These are phyloP conservation scores for Kalmanozyma brasiliensis DNA, from an alignment of 1,284 basidiomycete genomes.

Conservation along the genomic window DNA sequence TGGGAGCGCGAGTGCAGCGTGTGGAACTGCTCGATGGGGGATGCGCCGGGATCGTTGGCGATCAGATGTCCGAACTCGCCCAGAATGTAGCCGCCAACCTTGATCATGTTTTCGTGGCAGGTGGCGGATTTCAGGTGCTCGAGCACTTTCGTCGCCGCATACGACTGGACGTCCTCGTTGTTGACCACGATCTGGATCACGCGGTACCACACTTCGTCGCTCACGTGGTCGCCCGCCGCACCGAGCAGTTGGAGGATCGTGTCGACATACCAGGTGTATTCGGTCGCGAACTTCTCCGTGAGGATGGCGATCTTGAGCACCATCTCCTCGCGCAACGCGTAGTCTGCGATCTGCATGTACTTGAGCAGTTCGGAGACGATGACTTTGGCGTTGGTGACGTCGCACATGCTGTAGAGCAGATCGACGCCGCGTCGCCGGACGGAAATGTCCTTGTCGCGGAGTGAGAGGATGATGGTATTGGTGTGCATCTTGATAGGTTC, in stretches of 20 bases:
- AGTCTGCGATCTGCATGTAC: slow-evolving; percentile 93
- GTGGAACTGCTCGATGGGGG: slow-evolving; percentile 93
- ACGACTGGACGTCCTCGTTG: slow-evolving; percentile 88
- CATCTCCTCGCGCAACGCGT: slow-evolving; percentile 95
- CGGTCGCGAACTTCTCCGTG: slow-evolving; percentile 94
- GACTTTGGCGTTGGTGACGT: slow-evolving; percentile 89
- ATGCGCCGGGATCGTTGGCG: slow-evolving; percentile 91
- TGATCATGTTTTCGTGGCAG: slow-evolving; percentile 96
- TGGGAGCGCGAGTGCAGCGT: slow-evolving; percentile 93
- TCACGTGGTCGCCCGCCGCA: slow-evolving; percentile 96
- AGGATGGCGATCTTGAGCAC: slow-evolving; percentile 97
- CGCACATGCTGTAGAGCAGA: slow-evolving; percentile 98
- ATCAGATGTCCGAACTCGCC: slow-evolving; percentile 95
- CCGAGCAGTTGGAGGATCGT: slow-evolving; percentile 86
- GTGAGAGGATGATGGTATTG: slow-evolving; percentile 89
- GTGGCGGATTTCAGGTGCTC: slow-evolving; percentile 86
- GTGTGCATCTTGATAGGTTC: slow-evolving; percentile 95
- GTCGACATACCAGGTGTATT: slow-evolving; percentile 71
- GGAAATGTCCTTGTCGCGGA: slow-evolving; percentile 96
- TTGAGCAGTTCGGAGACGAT: slow-evolving; percentile 94
- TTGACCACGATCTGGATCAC: slow-evolving; percentile 98
- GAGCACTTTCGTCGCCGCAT: slow-evolving; percentile 93
- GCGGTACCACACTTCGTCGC: slow-evolving; percentile 99
- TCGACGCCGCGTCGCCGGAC: slow-evolving; percentile 93
- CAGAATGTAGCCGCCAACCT: slow-evolving; percentile 95